A percentile compares a stretch with the other conserved stretches of the same genome.
Conservation (phyloP, 2,329 filamentous ascomycete species). For the Botrytis elliptica region DNA sequence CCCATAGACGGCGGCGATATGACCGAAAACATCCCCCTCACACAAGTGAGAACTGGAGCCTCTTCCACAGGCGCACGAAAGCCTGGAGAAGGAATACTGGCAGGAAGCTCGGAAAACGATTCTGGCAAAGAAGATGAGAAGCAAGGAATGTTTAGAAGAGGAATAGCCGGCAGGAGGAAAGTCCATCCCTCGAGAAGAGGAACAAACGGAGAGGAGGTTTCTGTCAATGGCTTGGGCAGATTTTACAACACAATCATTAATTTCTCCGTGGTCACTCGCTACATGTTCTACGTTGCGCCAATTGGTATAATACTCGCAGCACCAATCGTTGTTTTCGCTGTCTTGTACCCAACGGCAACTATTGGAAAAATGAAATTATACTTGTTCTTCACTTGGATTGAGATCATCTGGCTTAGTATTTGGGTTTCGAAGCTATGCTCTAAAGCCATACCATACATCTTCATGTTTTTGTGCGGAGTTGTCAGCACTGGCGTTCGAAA, state of each 20-base stretch:
- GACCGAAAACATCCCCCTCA: constrained; percentile 52
- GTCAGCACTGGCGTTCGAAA: constrained; percentile 69
- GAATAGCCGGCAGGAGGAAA: constrained; percentile 48
- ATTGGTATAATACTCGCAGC: constrained; percentile 60
- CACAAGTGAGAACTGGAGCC: constrained; percentile 54
- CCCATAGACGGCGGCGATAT: constrained; percentile 31
- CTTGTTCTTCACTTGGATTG: constrained; percentile 66
- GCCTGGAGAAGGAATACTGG: constrained; percentile 41
- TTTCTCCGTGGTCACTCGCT: constrained; percentile 63
- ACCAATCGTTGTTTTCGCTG: constrained; percentile 53
- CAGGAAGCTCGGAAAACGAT: constrained; percentile 15
- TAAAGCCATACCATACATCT: constrained; percentile 57
- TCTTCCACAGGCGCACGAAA: constrained; percentile 56
- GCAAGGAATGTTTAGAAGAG: constrained; percentile 29
- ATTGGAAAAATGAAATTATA: constrained; percentile 52
- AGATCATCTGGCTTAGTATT: constrained; percentile 64
- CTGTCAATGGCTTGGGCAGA: constrained; percentile 63
- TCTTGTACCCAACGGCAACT: constrained; percentile 31
- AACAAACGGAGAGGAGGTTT: constrained; percentile 52
- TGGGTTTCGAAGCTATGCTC: constrained; percentile 67
- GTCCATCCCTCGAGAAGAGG: constrained; percentile 44
- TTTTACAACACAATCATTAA: constrained; percentile 63
- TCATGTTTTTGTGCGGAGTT: constrained; percentile 69
- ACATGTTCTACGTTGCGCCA: constrained; percentile 66
- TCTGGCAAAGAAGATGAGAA: constrained; percentile 33